These are phyloP conservation scores for Candida fluviatilis DNA, from an alignment of 805 yeast species.

Conservation along the genomic window DNA sequence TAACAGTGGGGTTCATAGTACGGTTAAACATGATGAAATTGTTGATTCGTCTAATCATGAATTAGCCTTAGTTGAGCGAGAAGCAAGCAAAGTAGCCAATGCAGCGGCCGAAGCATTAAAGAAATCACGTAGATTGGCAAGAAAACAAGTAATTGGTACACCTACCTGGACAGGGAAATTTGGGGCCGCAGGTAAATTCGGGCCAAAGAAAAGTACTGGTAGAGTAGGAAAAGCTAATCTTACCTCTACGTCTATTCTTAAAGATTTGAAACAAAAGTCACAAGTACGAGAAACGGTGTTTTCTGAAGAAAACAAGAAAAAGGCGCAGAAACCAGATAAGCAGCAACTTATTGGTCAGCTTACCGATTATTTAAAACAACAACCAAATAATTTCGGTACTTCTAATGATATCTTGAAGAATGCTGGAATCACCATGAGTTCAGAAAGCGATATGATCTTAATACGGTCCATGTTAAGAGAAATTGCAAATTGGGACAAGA, in stretches of 20 bases:
- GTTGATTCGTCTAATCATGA: slow-evolving; percentile 55
- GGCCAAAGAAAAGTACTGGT: slow-evolving; percentile 16
- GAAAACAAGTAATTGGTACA: slow-evolving; percentile 54
- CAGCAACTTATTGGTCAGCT: slow-evolving; percentile 31
- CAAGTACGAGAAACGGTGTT: slow-evolving; percentile 20
- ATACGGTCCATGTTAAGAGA: slow-evolving; percentile 65
- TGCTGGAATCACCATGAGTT: slow-evolving; percentile 15
- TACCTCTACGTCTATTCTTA: slow-evolving; percentile 49
- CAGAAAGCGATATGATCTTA: slow-evolving; percentile 51
- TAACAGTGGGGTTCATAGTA: slow-evolving; percentile 65
- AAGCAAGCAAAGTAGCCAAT: slow-evolving; percentile 53
- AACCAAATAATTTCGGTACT: slow-evolving; percentile 38
- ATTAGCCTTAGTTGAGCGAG: slow-evolving; percentile 51
- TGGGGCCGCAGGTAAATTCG: slow-evolving; percentile 73
- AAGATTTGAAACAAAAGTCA: slow-evolving; percentile 42
- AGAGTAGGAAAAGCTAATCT: slow-evolving; percentile 8
- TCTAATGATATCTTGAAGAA: slow-evolving; percentile 49
- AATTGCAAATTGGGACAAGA: slow-evolving; percentile 65
- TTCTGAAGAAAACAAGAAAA: slow-evolving; percentile 13
- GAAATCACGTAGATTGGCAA: slow-evolving; percentile 54
- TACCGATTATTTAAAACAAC: slow-evolving; percentile 31
- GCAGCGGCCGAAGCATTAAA: slow-evolving; percentile 54
- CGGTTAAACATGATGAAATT: slow-evolving; percentile 75
- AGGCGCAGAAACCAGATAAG: slow-evolving; percentile 21
- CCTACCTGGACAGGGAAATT: slow-evolving; percentile 97